Base-by-base conservation (phyloP, 2,329 filamentous ascomycete genomes). In the Aspergillus neotritici region DNA sequence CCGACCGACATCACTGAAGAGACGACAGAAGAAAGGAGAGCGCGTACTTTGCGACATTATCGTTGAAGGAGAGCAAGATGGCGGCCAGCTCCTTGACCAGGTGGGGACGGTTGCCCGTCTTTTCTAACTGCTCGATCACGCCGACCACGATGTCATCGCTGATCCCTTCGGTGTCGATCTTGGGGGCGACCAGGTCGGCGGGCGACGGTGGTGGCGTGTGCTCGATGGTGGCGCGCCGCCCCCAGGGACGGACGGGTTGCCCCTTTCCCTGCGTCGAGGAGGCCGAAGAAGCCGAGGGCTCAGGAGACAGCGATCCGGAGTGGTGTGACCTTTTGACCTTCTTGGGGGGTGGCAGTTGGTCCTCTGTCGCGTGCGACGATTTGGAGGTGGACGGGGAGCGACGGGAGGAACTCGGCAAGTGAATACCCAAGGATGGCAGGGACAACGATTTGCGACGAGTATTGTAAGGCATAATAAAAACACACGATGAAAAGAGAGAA, bases 371-470 rank as follows among this genome's bases (percentile, higher is more conserved):
- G 59, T 81, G 77, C 59, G 82, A 73, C 57, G 77, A 74, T 59
- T 84, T 79, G 52, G 86, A 83, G 52, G 73, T 66, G 51, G 78
- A 77, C 52, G 75, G 75, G 62, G 78, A 78, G 57, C 78, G 77
- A 61, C 77, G 75, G 52, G 76, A 76, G 50, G 72, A 67, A 58
- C 75, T 76, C 43, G 81, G 81, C 41, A 96, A 76, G 60, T 93
- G 87, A 58, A 97, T 95, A 65, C 93, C 93, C 60, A 97, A 79
- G 55, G 89, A 94, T 48, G 88, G 86, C 62, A 97, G 76, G 50
- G 90, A 96, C 55, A 98, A 75, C 63, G 89, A 95, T 76, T 97
- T 97, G 69, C 90, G 84, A 71, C 91, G 86, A 56, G 91, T 97
- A 70, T 96, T 95, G 77, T 96, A 96, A 63, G 85, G 86, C 88